phyloP scores from a whole-genome alignment of 805 yeast species.

The Cyberlindnera subsufficiens region DNA sequence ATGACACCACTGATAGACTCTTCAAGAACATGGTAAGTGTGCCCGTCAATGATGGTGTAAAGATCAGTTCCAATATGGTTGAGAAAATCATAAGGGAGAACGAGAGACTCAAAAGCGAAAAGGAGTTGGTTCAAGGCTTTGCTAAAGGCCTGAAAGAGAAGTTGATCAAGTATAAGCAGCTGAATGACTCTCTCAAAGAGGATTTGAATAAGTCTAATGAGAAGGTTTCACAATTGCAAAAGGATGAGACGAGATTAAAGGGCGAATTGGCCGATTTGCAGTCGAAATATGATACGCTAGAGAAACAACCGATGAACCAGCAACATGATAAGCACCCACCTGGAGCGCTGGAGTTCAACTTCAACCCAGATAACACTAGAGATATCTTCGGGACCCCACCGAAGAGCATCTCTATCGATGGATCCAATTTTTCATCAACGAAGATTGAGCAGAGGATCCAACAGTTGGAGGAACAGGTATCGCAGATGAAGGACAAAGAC shows the following conservation, averaged over 20 bases:
- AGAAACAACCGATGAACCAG: slow-evolving; percentile 5
- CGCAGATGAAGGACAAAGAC: slow-evolving; percentile 3
- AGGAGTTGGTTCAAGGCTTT: slow-evolving; percentile 25
- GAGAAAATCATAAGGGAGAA: slow-evolving; percentile 32
- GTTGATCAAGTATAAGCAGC: slow-evolving; percentile 29
- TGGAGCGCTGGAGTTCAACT: slow-evolving; percentile 2
- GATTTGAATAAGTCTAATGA: slow-evolving; percentile 8
- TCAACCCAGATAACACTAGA: slow-evolving; percentile 12
- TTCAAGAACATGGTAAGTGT: slow-evolving; percentile 15
- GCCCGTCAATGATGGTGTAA: slow-evolving; percentile 27
- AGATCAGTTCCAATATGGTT: slow-evolving; percentile 30
- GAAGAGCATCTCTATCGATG: background rate
- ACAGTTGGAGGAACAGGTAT: slow-evolving; percentile 4
- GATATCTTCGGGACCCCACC: slow-evolving; percentile 11
- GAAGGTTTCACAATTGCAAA: slow-evolving; percentile 8
- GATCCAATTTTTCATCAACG: background rate
- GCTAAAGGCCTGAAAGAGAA: slow-evolving; percentile 30
- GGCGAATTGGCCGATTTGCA: slow-evolving; percentile 10
- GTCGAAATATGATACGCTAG: slow-evolving; percentile 20
- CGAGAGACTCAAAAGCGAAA: slow-evolving; percentile 28
- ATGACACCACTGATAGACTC: slow-evolving; percentile 18
- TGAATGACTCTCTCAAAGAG: slow-evolving; percentile 22
- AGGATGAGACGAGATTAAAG: slow-evolving; percentile 10
- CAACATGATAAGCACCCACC: background rate
- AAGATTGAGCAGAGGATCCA: slow-evolving; percentile 9